Evolutionary conservation across 2,329 filamentous ascomycete species (phyloP).

Genomic region (Periconia sp.): DNA sequence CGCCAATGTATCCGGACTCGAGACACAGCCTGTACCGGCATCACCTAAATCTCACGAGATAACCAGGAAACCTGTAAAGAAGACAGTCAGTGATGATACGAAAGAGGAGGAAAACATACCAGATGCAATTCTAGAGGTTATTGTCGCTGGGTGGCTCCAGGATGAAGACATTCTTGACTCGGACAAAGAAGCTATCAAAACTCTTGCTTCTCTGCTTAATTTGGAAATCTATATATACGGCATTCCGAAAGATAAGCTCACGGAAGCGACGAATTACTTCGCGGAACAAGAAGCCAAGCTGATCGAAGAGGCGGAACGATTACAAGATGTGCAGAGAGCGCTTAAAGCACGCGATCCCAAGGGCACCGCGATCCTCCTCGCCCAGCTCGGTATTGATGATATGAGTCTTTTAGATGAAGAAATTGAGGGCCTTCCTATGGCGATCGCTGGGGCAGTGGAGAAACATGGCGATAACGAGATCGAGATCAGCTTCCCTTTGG

Average conservation of each 20-base stretch:
- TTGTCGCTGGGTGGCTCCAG: conserved; percentile 32
- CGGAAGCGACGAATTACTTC: conserved; percentile 25
- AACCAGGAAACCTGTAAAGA: background rate
- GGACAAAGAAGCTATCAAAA: conserved; percentile 22
- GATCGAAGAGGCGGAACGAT: conserved; percentile 27
- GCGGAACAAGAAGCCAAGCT: conserved; percentile 26
- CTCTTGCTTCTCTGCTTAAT: conserved; percentile 26
- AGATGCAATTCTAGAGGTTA: conserved; percentile 26
- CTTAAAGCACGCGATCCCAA: conserved; percentile 33
- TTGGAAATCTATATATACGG: conserved; percentile 16
- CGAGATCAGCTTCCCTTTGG: conserved; percentile 37
- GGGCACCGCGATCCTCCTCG: conserved; percentile 30
- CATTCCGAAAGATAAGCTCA: conserved; percentile 20
- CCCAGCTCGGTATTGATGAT: conserved; percentile 30
- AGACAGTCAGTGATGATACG: background rate
- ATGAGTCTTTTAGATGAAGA: conserved; percentile 35
- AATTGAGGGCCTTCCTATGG: conserved; percentile 25
- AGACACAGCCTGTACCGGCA: background rate
- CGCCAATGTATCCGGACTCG: conserved; percentile 19
- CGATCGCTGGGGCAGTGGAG: conserved; percentile 31
- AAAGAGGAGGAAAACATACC: conserved; percentile 15
- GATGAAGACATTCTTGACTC: conserved; percentile 13
- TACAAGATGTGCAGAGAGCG: conserved; percentile 26
- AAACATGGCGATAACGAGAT: conserved; percentile 27
- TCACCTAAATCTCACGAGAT: background rate